Percentiles rank a stretch among this genome's conserved stretches.
phyloP scores from a whole-genome alignment of 371 early-diverging fungal species.

The Antonospora locustae region DNA sequence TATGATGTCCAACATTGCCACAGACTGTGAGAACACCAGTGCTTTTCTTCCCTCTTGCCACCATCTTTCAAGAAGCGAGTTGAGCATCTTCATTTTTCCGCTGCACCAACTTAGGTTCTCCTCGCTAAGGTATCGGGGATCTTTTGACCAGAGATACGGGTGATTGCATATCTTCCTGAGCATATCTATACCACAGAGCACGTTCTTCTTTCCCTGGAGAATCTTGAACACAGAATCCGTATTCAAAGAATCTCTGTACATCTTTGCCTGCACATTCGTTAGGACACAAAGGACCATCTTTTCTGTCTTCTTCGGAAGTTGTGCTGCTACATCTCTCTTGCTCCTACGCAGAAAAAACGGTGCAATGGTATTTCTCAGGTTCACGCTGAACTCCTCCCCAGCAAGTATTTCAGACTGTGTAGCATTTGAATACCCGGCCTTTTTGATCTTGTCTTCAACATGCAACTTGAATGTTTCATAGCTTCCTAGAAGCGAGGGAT shows the following conservation, averaged over 20 bases:
- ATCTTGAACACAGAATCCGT: conserved; percentile 63
- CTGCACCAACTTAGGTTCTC: conserved; percentile 56
- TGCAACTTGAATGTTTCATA: conserved; percentile 70
- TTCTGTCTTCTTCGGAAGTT: conserved; percentile 76
- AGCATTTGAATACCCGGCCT: conserved; percentile 78
- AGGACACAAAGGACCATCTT: conserved; percentile 78
- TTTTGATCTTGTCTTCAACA: conserved; percentile 71
- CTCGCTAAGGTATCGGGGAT: conserved; percentile 43
- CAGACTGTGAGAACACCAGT: conserved; percentile 79
- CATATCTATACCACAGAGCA: conserved; percentile 72
- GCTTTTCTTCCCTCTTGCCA: conserved; percentile 66
- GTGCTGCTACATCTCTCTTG: conserved; percentile 75
- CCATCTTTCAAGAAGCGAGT: conserved; percentile 70
- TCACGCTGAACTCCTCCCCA: conserved; percentile 72
- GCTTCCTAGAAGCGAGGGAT: conserved; percentile 76
- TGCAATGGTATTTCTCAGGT: conserved; percentile 71
- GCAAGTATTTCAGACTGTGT: conserved; percentile 69
- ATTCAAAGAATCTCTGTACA: conserved; percentile 64
- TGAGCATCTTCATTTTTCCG: conserved; percentile 73
- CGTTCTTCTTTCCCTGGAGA: conserved; percentile 65
- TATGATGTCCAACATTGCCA: conserved; percentile 82
- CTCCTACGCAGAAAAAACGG: conserved; percentile 77
- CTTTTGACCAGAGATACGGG: conserved; percentile 58
- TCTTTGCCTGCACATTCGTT: conserved; percentile 61
- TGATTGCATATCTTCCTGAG: conserved; percentile 91